Conservation (phyloP, 106 monocot species). For the Agapanthus africanus region DNA sequence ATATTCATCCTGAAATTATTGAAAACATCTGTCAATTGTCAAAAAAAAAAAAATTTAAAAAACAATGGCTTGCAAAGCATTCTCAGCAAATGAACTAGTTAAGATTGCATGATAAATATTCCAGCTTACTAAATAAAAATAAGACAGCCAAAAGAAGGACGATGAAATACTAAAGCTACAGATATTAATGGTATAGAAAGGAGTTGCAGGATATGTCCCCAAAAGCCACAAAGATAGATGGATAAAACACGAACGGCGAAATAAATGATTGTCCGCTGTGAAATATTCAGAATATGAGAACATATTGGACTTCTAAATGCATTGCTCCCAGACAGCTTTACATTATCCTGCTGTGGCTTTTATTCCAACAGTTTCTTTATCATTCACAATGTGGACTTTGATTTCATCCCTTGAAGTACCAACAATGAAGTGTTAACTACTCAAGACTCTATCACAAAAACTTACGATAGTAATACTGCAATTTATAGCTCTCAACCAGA, state of each 20-base stretch:
- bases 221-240: neutral
- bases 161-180: neutral
- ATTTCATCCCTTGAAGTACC: too few relatives aligned
- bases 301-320: too few relatives aligned
- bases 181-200: neutral
- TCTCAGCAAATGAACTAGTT: neutral
- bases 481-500: too few relatives aligned
- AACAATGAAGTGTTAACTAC: too few relatives aligned
- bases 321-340: too few relatives aligned
- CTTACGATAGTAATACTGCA: too few relatives aligned
- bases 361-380: too few relatives aligned
- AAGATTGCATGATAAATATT: neutral
- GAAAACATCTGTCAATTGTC: neutral
- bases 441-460: too few relatives aligned
- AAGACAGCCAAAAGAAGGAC: neutral
- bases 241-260: neutral
- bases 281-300: too few relatives aligned
- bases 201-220: neutral
- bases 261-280: neutral
- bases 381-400: too few relatives aligned
- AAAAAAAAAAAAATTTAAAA: neutral
- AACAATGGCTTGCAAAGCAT: neutral
- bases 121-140: neutral
- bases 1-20: constrained; percentile 19
- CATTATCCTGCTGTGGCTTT: too few relatives aligned